Base-by-base conservation (phyloP, 805 yeast species). In the Soucietia sequanensis region DNA sequence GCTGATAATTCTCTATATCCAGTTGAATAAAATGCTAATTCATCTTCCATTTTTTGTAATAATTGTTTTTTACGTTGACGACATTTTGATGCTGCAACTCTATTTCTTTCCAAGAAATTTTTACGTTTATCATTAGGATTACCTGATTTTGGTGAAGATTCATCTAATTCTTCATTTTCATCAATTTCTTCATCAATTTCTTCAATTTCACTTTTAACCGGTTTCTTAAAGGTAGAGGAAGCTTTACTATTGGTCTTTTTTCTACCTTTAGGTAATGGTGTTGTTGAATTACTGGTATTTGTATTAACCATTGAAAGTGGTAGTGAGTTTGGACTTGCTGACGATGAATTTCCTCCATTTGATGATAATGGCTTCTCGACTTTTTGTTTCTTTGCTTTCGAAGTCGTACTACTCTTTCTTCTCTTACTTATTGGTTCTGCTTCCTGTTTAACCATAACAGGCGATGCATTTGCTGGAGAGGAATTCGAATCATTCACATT, bases 1-100 rank as follows among this genome's bases (percentile, higher is more conserved):
- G 64, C 59, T 10, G 79, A 72, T 33, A 89, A 60, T 26, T 77
- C 77, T 15, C 82, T 76, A 58, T 85, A 88, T 42, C 89, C 90
- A 8, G 70, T 58, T 12, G 84, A 72, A 54, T 80, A 87, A 48
- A 76, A 80, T 28, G 78, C 72, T 34, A 88, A 70, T 54, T 89
- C 95, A 30, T 72, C 78, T 56, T 89, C 95, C 77, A 93, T 82
- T 47, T 82, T 84, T 38, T 77, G 80, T 22, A 89, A 76, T 70
- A 84, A 82, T 55, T 86, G 88, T 66, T 93, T 93, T 70, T 93
- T 93, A 38, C 97, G 76, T 60, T 86, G 95, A 40, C 99, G 77
- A 68, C 98, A 93, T 56, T 89, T 90, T 16, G 93, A 80, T 0
- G 99, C 99, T 0, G 99, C 99, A 7, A 93, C 78, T 38, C 99